These are phyloP conservation scores for Scheffersomyces spartinae DNA, from an alignment of 805 yeast genomes.

Conservation along the genomic window DNA sequence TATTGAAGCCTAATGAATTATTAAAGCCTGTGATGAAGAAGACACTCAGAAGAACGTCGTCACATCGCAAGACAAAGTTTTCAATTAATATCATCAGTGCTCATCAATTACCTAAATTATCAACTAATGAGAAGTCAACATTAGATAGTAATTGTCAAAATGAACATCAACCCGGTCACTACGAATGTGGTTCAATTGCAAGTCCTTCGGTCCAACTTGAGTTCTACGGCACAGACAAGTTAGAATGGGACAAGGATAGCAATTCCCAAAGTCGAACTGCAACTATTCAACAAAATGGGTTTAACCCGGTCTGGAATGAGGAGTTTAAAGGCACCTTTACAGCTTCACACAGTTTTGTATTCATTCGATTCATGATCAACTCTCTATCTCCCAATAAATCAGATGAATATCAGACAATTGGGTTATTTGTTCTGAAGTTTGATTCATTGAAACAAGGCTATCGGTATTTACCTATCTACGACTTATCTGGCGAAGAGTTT, in stretches of 20 bases:
- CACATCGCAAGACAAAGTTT: slow-evolving; percentile 7
- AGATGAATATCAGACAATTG: slow-evolving; percentile 28
- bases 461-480: slow-evolving; percentile 70
- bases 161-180: no score
- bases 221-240: no score
- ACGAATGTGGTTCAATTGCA: no score
- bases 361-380: slow-evolving; percentile 42
- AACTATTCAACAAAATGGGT: slow-evolving; percentile 57
- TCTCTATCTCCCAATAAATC: slow-evolving; percentile 15
- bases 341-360: slow-evolving; percentile 35
- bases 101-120: slow-evolving; percentile 74
- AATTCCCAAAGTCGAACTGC: slow-evolving; percentile 7
- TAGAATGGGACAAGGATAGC: not conserved
- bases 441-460: slow-evolving; percentile 65
- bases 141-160: no score
- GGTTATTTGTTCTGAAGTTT: slow-evolving; percentile 50
- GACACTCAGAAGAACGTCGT: slow-evolving; percentile 2
- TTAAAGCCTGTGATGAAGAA: slow-evolving; percentile 12
- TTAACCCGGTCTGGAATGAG: slow-evolving; percentile 77
- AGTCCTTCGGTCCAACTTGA: no score
- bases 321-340: slow-evolving; percentile 31
- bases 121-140: no score
- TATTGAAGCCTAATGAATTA: slow-evolving; percentile 54
- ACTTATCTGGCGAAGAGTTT: slow-evolving; percentile 67
- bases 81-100: slow-evolving; percentile 52